These are phyloP conservation scores for California macrophylla DNA, from an alignment of 441 rosid genomes.

Conservation along the genomic window DNA sequence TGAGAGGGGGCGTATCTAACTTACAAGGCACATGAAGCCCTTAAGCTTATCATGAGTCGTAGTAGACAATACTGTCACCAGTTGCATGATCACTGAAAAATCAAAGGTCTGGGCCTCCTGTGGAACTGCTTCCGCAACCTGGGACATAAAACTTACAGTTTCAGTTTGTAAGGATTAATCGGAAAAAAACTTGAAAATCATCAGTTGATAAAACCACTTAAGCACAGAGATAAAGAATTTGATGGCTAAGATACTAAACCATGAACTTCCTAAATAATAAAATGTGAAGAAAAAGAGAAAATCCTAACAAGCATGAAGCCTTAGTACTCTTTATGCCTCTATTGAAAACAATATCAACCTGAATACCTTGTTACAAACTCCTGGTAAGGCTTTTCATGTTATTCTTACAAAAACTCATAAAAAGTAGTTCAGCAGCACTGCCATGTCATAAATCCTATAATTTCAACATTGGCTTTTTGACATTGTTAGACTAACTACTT, in stretches of 20 bases:
- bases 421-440: not conserved
- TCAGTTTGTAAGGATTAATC: not conserved
- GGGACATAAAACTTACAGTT: slow-evolving; percentile 17
- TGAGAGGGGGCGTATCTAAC: slow-evolving; percentile 29
- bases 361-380: not conserved
- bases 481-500: not conserved
- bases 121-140: slow-evolving; percentile 82
- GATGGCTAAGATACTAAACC: not conserved
- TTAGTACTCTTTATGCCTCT: not conserved
- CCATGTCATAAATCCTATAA: not conserved
- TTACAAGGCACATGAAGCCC: slow-evolving; percentile 79
- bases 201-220: not conserved
- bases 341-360: not conserved
- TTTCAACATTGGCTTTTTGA: not conserved
- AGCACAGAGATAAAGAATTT: not conserved
- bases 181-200: not conserved
- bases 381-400: not conserved
- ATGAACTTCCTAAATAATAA: not conserved
- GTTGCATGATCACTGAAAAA: slow-evolving; percentile 67
- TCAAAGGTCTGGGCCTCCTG: slow-evolving; percentile 64
- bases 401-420: not conserved
- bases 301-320: not conserved
- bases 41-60: slow-evolving; percentile 48
- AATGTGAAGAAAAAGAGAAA: not conserved
- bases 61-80: slow-evolving; percentile 59